Base-by-base conservation (phyloP, 305 asterid species). In the Fraxinus angustifolia region DNA sequence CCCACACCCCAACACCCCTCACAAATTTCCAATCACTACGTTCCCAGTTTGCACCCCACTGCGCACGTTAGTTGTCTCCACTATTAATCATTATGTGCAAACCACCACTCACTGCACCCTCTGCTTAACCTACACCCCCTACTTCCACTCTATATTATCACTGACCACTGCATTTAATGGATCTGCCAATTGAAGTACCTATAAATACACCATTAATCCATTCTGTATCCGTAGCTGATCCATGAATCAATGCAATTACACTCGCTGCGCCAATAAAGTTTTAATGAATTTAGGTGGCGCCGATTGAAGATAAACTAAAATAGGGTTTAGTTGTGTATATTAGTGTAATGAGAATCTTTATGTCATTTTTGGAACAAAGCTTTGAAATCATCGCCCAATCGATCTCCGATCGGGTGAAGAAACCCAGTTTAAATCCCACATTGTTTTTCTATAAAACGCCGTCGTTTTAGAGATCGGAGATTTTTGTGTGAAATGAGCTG, bases 31-130 rank as follows among this genome's bases (percentile, higher is more conserved):
- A 80, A 73, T 78, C 83, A 21, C 86, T 75, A 50, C 86, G 78
- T 78, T 60, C 40, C 75, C 86, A 38, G 78, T 12, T 75, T 35
- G 75, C 85, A 73, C 83, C 87, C 85, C 87, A 76, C 87, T 56
- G 93, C 93, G 91, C 90, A 90, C 60, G 89, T 91, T 92, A 92
- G 94, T 90, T 89, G 91, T 78, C 88, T 80, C 74, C 81, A 80
- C 86, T 75, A 88, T 85, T 88, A 84, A 83, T 90, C 89, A 89
- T 88, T 86, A 82, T 78, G 85, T 87, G 84, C 78, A 76, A 77
- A 71, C 79, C 92, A 86, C 84, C 72, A 36, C 82, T 67, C 40
- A 84, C 62, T 23, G 38, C 79, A 4, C 67, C 74, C 79, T 73
- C 86, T 78, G 91, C 89, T 87, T 91, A 89, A 78, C 93, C 91